Evolutionary conservation across 371 early-diverging fungal genomes (phyloP).

Genomic region (Apophysomyces ossiformis): DNA sequence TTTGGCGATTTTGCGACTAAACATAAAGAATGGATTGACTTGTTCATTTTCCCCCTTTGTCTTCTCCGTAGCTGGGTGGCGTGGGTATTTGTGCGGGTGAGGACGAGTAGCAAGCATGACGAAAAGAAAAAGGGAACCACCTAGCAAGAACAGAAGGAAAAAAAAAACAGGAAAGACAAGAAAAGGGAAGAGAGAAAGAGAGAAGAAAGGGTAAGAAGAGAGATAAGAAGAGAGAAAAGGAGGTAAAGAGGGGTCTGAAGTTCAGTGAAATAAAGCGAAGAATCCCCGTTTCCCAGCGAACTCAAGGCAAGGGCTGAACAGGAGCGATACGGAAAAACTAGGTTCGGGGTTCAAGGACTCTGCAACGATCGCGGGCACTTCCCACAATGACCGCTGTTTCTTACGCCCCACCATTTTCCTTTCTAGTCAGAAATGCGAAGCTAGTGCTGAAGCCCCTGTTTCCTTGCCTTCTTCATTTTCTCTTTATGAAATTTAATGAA

Average conservation of each 20-base stretch:
- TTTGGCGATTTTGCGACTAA: slow-evolving; percentile 26
- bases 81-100: slow-evolving; percentile 3
- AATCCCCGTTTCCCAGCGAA: slow-evolving; percentile 6
- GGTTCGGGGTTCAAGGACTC: slow-evolving; percentile 12
- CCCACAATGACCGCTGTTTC: not conserved
- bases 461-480: not conserved
- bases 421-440: not conserved
- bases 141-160: slow-evolving; percentile 1
- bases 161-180: no score
- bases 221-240: slow-evolving; percentile 9
- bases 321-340: slow-evolving; percentile 13
- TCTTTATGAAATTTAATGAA: not conserved
- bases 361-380: not conserved
- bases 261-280: slow-evolving; percentile 4
- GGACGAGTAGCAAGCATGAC: slow-evolving; percentile 8
- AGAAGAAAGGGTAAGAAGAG: slow-evolving; percentile 11
- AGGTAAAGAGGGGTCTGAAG: slow-evolving; percentile 17
- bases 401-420: slow-evolving; percentile 9
- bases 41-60: slow-evolving; percentile 11
- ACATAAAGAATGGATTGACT: slow-evolving; percentile 26
- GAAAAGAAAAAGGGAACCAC: not conserved
- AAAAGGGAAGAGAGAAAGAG: slow-evolving; percentile 11
- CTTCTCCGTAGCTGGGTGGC: slow-evolving; percentile 14
- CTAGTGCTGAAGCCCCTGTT: not conserved
- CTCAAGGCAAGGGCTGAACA: not conserved